Base-by-base conservation (phyloP, 768 basidiomycete genomes). In the Heimioporus sp. region DNA sequence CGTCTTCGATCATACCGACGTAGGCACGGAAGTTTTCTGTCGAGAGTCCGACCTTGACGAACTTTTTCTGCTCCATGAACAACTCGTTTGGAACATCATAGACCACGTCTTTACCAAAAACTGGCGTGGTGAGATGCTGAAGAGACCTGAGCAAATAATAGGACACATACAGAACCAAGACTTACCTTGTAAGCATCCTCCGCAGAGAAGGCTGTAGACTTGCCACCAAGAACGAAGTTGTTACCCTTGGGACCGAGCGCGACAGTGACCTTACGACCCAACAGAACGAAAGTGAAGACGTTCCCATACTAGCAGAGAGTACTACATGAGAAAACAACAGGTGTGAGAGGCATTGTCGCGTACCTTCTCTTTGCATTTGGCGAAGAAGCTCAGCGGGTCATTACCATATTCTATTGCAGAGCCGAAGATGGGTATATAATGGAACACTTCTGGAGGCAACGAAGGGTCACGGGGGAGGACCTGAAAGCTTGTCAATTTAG, bases 61-160 rank as follows among this genome's bases (percentile, higher is more conserved):
- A 98, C 67, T 88, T 90, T 79, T 99, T 99, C 70, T 99, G 97
- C 63, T 99, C 94, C 95, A 99, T 98, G 71, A 99, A 86, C 41
- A 90, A 73, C 43, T 95, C 90, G 69, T 98, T 98, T 31, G 97
- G 96, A 46, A 91, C 85, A 61, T 98, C 97, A 67, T 98, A 99
- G 11, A 98, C 95, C 42, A 99, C 97, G 43, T 92, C 95, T 65
- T 92, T 93, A 41, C 97, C 97, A 63, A 99, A 99, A 12, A 98
- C 86, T 5, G 96, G 96, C 0, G 89, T 95, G 0, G 94, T 96
- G 41, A 95, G 73, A 65, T 90, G 88, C 93, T 96, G 59, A 13
- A 24, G 31, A 8, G 41, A 49, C 17, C 37, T 65, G 24, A 35
- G 45, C 32, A 46, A 34, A 10, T 2, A 20, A 10, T 13, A 30